These are phyloP conservation scores for Dentipellis fragilis DNA, from an alignment of 768 basidiomycete genomes.

Conservation along the genomic window DNA sequence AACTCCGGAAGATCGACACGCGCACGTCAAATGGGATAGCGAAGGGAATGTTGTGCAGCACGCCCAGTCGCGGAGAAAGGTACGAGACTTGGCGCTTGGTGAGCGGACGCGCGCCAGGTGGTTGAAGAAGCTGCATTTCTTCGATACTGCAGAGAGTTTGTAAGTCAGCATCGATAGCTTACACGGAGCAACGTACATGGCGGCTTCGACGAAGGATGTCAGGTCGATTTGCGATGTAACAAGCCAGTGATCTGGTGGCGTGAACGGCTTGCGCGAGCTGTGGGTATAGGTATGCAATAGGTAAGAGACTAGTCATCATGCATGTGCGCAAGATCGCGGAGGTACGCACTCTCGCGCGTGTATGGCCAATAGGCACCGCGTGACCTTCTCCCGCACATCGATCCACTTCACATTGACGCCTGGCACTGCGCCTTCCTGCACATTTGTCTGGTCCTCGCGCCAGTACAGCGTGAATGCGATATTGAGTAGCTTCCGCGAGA, in stretches of 20 bases:
- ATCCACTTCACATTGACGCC: conserved; percentile 47
- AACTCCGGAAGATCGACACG: conserved; percentile 83
- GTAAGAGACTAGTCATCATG: not conserved
- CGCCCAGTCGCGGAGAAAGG: conserved; percentile 76
- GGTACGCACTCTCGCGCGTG: conserved; percentile 77
- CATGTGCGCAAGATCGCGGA: not conserved
- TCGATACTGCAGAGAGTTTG: conserved; percentile 38
- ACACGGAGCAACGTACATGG: conserved; percentile 41
- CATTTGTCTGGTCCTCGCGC: conserved; percentile 39
- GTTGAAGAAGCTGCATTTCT: conserved; percentile 41
- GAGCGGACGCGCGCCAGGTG: conserved; percentile 20
- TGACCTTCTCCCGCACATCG: conserved; percentile 63
- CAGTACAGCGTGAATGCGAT: conserved; percentile 76
- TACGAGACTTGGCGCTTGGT: conserved; percentile 64
- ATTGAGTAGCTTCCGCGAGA: conserved; percentile 74
- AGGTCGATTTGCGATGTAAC: conserved; percentile 51
- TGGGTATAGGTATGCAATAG: conserved; percentile 9
- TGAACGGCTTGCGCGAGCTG: conserved; percentile 80
- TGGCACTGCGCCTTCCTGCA: conserved; percentile 30
- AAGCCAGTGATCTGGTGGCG: conserved; percentile 80
- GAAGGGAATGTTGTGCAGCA: conserved; percentile 94
- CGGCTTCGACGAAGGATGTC: conserved; percentile 75
- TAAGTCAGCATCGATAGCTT: not conserved
- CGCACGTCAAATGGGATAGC: conserved; percentile 87
- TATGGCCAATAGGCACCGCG: conserved; percentile 68